These are phyloP conservation scores for Ophiobolus disseminans DNA, from an alignment of 2,329 filamentous ascomycete genomes.

Conservation along the genomic window DNA sequence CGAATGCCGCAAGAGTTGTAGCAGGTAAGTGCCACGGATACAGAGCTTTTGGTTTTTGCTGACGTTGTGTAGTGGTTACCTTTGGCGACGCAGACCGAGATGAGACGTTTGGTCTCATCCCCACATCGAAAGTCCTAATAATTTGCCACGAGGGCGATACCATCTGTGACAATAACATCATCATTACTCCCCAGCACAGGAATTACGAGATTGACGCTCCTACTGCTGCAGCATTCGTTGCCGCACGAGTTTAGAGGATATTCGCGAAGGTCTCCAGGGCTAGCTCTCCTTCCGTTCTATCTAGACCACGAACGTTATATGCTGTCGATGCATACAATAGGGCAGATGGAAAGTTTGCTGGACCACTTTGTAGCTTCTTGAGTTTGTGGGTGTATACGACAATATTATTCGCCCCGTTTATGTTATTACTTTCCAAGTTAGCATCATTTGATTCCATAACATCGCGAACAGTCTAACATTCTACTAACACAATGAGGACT, in stretches of 20 bases:
- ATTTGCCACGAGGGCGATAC: constrained; percentile 48
- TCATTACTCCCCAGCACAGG: constrained; percentile 30
- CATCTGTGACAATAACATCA: constrained; percentile 40
- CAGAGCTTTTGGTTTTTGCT: not conserved
- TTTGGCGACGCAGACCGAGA: constrained; percentile 48
- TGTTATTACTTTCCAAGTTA: no score
- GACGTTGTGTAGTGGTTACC: constrained; percentile 33
- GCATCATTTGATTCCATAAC: no score
- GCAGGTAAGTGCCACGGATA: constrained; percentile 20
- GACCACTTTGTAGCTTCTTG: not conserved
- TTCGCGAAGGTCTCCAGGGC: not conserved
- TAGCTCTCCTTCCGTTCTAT: no score
- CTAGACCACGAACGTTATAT: no score
- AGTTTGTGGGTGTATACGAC: no score
- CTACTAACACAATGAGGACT: no score
- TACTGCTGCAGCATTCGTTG: constrained; percentile 32
- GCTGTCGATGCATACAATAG: no score
- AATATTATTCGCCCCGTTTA: no score
- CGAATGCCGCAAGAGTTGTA: constrained; percentile 27
- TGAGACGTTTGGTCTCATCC: constrained; percentile 37
- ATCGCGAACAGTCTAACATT: no score
- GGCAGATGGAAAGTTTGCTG: not conserved
- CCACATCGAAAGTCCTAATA: constrained; percentile 39
- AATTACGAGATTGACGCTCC: constrained; percentile 37
- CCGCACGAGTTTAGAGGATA: constrained; percentile 14